Evolutionary conservation across 164 flowering plant genomes (phyloP), one percentile per base, ranked within the genome.

Genomic region (Litsea cubeba): DNA sequence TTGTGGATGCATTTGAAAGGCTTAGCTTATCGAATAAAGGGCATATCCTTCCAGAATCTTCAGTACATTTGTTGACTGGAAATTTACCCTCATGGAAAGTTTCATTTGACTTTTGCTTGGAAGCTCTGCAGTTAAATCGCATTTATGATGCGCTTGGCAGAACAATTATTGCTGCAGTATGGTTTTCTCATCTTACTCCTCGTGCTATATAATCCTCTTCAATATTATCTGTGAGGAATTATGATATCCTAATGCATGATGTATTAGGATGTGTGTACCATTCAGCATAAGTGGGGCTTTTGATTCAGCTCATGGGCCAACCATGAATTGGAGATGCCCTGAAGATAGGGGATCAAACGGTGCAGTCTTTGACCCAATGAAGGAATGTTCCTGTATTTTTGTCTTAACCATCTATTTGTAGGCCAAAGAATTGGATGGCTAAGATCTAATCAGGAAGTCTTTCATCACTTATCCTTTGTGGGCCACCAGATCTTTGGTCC

Each of bases 71-170:
- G 46, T 50, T 58, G 46, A 24, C 51, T 18, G 81, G 73, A 62
- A 86, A 77, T 35, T 73, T 94, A 25, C 82, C 87, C 12, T 76
- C 76, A 8, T 94, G 94, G 93, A 85, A 79, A 71, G 32, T 49
- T 64, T 40, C 81, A n/a, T 87, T 86, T 66, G 83, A 82, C 17
- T 79, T 83, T 32, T 84, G 70, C 66, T 67, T 71, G 3, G 73
- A 50, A 63, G 75, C 77, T 70, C 73, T 93, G 69, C 82, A 50
- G 23, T 73, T 92, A 69, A 90, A 86, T 63, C 26, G 25, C n/a
- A 76, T 95, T 68, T 79, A 79, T 68, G 81, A 86, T 68, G 81
- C 73, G 50, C 75, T 92, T 68, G 73, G 72, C 2, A 76, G 73
- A 72, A 81, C 87, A 67, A 63, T 89, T 70, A 23, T 32, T 73